phyloP scores from a whole-genome alignment of 139 green algal genomes.

The Chlamydomonas asymmetrica region DNA sequence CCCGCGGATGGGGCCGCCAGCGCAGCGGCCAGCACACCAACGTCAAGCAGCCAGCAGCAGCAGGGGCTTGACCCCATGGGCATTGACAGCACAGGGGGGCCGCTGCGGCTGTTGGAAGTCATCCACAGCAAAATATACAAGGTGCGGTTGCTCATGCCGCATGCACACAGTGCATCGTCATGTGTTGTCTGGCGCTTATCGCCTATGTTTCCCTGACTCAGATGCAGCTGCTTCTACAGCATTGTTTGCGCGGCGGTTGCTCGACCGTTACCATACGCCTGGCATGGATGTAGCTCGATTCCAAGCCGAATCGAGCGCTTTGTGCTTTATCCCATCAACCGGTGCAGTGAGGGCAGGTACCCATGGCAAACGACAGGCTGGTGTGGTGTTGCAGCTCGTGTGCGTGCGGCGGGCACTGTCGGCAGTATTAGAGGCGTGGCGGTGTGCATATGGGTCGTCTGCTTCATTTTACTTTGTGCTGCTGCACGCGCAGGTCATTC shows the following conservation, averaged over 20 bases:
- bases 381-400: too few species aligned
- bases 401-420: too few species aligned
- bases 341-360: neutral
- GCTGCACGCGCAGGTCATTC: constrained; percentile 46
- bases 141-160: constrained; percentile 32
- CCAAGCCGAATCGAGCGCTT: neutral
- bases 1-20: constrained; percentile 56
- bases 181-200: too few species aligned
- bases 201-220: too few species aligned
- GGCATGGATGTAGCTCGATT: neutral
- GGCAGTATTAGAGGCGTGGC: neutral
- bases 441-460: neutral
- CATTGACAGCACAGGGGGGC: constrained; percentile 27
- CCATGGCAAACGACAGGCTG: too few species aligned
- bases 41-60: constrained; percentile 26
- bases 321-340: too few species aligned
- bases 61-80: too few species aligned
- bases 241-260: too few species aligned
- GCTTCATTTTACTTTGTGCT: neutral
- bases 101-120: constrained; percentile 87
- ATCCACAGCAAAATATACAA: constrained; percentile 81
- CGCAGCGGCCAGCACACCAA: constrained; percentile 50
- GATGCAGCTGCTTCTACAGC: too few species aligned
- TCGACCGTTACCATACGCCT: too few species aligned
- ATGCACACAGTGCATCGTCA: neutral